These are phyloP conservation scores for Cutaneotrichosporon mucoides DNA, from an alignment of 1,284 basidiomycete species.

Conservation along the genomic window DNA sequence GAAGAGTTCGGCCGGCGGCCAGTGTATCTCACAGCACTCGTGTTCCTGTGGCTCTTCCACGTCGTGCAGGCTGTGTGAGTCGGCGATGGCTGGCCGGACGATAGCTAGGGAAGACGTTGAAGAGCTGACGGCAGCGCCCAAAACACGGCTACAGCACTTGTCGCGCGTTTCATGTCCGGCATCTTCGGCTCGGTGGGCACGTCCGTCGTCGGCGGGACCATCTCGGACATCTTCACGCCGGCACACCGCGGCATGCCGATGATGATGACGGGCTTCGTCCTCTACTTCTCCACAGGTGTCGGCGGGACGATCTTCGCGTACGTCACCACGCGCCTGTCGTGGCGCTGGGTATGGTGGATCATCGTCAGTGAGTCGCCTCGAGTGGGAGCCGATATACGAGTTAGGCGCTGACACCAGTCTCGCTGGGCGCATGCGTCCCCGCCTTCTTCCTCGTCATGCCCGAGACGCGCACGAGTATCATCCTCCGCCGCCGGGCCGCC, in stretches of 20 bases:
- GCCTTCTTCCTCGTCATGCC: slow-evolving; percentile 37
- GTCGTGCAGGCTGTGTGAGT: slow-evolving; percentile 57
- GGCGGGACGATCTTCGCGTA: slow-evolving; percentile 60
- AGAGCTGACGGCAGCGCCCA: slow-evolving; percentile 51
- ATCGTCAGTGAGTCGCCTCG: slow-evolving; percentile 54
- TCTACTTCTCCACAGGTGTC: slow-evolving; percentile 9
- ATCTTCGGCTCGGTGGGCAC: slow-evolving; percentile 61
- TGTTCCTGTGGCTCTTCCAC: slow-evolving; percentile 60
- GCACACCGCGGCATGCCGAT: slow-evolving; percentile 17
- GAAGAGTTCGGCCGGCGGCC: slow-evolving; percentile 72
- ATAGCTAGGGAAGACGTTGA: slow-evolving; percentile 5
- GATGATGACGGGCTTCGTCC: slow-evolving; percentile 11
- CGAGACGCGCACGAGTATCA: slow-evolving; percentile 46
- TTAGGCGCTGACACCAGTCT: slow-evolving; percentile 28
- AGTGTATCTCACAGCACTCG: slow-evolving; percentile 59
- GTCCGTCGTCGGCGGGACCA: slow-evolving; percentile 73
- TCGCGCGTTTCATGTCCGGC: slow-evolving; percentile 62
- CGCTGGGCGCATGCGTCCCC: slow-evolving; percentile 27
- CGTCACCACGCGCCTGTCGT: slow-evolving; percentile 61
- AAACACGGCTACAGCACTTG: slow-evolving; percentile 65
- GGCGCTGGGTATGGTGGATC: slow-evolving; percentile 81
- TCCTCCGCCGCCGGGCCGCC: slow-evolving; percentile 38
- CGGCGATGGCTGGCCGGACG: slow-evolving; percentile 46
- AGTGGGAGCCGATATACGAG: background rate
- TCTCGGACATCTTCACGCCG: slow-evolving; percentile 60